Evolutionary conservation across 805 yeast genomes (phyloP).

Genomic region (Wickerhamomyces chaumierensis): DNA sequence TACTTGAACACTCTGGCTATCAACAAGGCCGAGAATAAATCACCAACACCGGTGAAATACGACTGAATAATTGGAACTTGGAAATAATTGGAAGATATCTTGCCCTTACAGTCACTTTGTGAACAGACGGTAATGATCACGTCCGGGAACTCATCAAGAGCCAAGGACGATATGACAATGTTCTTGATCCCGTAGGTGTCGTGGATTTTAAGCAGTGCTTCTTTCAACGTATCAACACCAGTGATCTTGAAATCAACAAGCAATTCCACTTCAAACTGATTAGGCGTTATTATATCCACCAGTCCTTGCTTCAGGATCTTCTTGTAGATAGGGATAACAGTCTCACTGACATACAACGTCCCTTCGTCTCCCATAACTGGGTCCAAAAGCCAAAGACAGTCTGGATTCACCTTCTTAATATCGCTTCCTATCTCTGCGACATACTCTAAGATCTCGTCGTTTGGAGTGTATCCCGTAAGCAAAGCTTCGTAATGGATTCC

Average conservation of each 20-base stretch:
- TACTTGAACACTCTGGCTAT: conserved; percentile 43
- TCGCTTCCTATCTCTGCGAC: conserved; percentile 28
- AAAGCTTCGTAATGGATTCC: conserved; percentile 35
- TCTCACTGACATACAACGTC: conserved; percentile 47
- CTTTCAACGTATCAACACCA: conserved; percentile 25
- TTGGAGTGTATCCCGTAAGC: conserved; percentile 61
- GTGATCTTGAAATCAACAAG: conserved; percentile 41
- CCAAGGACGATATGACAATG: conserved; percentile 59
- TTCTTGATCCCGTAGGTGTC: conserved; percentile 35
- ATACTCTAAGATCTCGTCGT: conserved; percentile 33
- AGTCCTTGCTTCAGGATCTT: conserved; percentile 28
- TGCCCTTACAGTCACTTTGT: conserved; percentile 2
- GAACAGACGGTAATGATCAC: conserved; percentile 13
- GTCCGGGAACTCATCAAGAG: conserved; percentile 12
- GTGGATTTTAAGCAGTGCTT: conserved; percentile 42
- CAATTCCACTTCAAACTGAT: conserved; percentile 79
- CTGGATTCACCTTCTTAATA: conserved; percentile 24
- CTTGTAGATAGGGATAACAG: conserved; percentile 49
- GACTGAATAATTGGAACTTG: conserved; percentile 56
- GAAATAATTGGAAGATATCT: conserved; percentile 19
- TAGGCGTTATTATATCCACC: conserved; percentile 78
- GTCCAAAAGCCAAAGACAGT: conserved; percentile 47
- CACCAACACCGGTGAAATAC: conserved; percentile 94
- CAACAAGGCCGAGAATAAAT: conserved; percentile 71
- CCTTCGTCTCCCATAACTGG: conserved; percentile 82